Evolutionary conservation across 805 yeast genomes (phyloP).

Genomic region (Cyberlindnera xishuangbannaensis): DNA sequence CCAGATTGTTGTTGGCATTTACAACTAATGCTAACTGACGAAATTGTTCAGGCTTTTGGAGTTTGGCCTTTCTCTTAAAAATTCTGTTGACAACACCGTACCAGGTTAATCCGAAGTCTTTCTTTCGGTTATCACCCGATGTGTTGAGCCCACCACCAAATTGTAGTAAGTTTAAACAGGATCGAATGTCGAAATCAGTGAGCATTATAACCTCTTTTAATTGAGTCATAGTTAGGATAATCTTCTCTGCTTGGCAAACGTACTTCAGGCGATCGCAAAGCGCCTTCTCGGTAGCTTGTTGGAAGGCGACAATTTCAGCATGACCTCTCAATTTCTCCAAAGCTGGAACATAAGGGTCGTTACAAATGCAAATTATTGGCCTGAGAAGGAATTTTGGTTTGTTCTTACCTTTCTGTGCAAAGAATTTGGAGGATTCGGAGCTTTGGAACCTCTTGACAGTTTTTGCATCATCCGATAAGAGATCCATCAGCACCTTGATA

Average conservation of each 20-base stretch:
- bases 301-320: constrained; percentile 67
- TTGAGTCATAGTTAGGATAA: constrained; percentile 41
- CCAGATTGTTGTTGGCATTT: constrained; percentile 44
- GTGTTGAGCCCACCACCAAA: constrained; percentile 34
- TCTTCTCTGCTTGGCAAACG: constrained; percentile 50
- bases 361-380: constrained; percentile 90
- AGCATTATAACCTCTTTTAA: constrained; percentile 62
- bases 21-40: constrained; percentile 40
- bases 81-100: constrained; percentile 54
- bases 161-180: constrained; percentile 78
- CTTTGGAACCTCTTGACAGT: constrained; percentile 35
- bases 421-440: constrained; percentile 21
- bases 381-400: constrained; percentile 48
- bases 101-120: constrained; percentile 67
- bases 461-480: constrained; percentile 51
- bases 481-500: constrained; percentile 49
- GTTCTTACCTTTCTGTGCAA: constrained; percentile 27
- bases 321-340: constrained; percentile 68
- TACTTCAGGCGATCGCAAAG: constrained; percentile 42
- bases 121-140: constrained; percentile 29
- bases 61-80: constrained; percentile 47
- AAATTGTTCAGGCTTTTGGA: constrained; percentile 43
- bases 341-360: constrained; percentile 72
- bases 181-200: constrained; percentile 79
- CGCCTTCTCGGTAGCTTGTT: constrained; percentile 46